Base-by-base conservation (phyloP, 371 early-diverging fungal species). In the Mortierella sp. region DNA sequence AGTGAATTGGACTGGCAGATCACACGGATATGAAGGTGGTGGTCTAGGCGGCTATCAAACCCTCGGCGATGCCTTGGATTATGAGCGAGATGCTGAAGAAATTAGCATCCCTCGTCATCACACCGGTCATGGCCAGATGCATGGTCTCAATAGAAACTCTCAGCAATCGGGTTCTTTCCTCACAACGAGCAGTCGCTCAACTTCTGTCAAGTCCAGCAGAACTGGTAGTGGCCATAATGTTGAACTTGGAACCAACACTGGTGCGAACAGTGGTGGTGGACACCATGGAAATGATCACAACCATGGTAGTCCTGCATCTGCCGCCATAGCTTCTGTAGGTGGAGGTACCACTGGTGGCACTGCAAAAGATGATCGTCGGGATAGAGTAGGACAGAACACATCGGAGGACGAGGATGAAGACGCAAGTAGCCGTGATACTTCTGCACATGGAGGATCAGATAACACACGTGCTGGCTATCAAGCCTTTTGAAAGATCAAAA, bases 31-130 rank as follows among this genome's bases (percentile, higher is more conserved):
- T 20, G 74, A 58, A 26, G 62, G 57, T 11, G 65, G 64, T 35
- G 58, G 61, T 10, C 39, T 71, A 26, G 43, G 65, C 16, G 65
- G 61, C 4, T 81, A 81, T 52, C 83, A 81, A 28, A 40, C 73
- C 11, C 60, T 81, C 12, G 81, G 69, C 20, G 81, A 81, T 43
- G 72, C 62, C 28, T 52, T 79, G 68, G 81, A 75, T 37, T 73
- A 81, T 26, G 70, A 75, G 54, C 66, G 81, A 32, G 81, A 81
- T n/a, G 83, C 83, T 3, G 77, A 81, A 22, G 83, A 81, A 70
- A 72, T 81, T 35, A 72, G 76, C 37, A 81, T 81, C 43, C 77
- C 83, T 16, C 83, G 83, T 32, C 76, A 81, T 64, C 66, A 69
- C 45, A 32, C 52, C 18, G 62, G 62, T 9, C 32, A 62, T 37